phyloP scores from a whole-genome alignment of 2,329 filamentous ascomycete species.

The Fusarium graminum region DNA sequence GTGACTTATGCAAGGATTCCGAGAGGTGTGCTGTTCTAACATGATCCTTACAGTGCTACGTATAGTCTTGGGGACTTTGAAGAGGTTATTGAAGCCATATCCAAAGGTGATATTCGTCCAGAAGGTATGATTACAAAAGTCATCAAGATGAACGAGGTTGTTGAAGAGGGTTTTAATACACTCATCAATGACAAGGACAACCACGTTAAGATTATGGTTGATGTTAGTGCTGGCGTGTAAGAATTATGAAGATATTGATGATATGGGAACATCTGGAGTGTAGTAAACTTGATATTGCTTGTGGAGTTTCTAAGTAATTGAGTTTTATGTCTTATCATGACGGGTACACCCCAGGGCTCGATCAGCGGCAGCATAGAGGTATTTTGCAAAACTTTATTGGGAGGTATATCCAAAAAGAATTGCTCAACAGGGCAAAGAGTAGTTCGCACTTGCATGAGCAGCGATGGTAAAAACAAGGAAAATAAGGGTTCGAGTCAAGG shows the following conservation, averaged over 20 bases:
- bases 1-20: accelerated
- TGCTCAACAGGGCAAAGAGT: neutral
- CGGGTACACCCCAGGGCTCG: neutral
- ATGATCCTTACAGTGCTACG: neutral
- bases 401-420: neutral
- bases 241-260: neutral
- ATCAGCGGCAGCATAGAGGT: neutral
- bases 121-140: conserved; percentile 31
- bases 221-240: conserved; percentile 12
- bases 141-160: conserved; percentile 28
- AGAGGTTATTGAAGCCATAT: conserved; percentile 24
- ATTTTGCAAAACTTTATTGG: neutral
- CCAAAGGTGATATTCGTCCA: conserved; percentile 8
- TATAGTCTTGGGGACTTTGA: conserved; percentile 24
- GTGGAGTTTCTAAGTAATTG: too few species aligned
- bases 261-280: too few species aligned
- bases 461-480: neutral
- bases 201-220: conserved; percentile 29
- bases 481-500: too few species aligned
- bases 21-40: neutral
- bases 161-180: conserved; percentile 20
- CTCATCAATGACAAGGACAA: conserved; percentile 27
- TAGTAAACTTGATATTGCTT: too few species aligned
- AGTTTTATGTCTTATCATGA: too few species aligned
- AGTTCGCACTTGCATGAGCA: neutral